Base-by-base conservation (phyloP, 1,284 basidiomycete species). In the Malassezia yamatoensis region DNA sequence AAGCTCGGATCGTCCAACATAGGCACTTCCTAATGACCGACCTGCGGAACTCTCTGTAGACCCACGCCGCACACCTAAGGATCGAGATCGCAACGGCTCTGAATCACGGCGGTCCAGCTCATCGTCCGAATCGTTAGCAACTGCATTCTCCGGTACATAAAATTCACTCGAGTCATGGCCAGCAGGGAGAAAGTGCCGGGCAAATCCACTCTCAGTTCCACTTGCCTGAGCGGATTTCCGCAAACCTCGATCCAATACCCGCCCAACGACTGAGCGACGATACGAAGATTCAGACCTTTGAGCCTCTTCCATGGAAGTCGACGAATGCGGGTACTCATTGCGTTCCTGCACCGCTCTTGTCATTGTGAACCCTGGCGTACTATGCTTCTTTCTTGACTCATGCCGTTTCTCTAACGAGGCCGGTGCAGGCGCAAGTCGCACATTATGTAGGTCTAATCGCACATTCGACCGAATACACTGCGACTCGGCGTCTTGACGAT, bases 401-500 rank as follows among this genome's bases (percentile, higher is more conserved):
- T 29, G 24, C 24, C 24, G 24, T 29, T 7, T 29, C 24, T 29
- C 24, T 29, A 29, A 29, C 7, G 24, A 29, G 2, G 32, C 50
- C 48, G 5, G 59, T 38, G 39, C 48, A 57, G 34, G 63, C 21
- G 68, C 68, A 0, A 70, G 56, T 5, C 55, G 56, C 13, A 67
- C 64, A 12, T 44, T 48, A 49, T 72, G 67, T 18, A 72, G 47
- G 43, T 72, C 69, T 24, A 72, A 59, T 12, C 69, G 61, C 15
- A 72, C 61, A 16, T 32, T 53, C 42, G 69, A 70, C 13, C 58
- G 59, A 20, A 63, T 33, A n/a, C 58, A 43, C 8, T 42, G 41
- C 33, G 36, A 16, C 5, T 42, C 8, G n/a, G 15, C 18, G 34
- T 43, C 40, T 11, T 12, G 24, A 12, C 8, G 40, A 6, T 5